These are phyloP conservation scores for Dactylellina drechsleri DNA, from an alignment of 2,329 filamentous ascomycete genomes.

Conservation along the genomic window DNA sequence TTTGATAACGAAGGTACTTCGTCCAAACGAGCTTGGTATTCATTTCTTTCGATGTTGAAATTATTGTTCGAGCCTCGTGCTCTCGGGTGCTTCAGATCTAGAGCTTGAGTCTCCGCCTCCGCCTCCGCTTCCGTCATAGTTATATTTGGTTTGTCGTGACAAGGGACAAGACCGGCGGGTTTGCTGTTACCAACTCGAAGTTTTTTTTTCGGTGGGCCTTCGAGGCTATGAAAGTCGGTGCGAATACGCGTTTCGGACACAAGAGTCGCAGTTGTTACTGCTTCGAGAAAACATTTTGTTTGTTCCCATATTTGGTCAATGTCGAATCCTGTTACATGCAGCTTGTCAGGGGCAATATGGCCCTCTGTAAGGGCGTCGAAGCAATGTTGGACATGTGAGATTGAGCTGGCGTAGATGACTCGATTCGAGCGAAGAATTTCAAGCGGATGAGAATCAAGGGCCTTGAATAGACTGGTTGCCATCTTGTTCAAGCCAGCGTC, in stretches of 20 bases:
- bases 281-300: constrained; percentile 66
- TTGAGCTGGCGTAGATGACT: constrained; percentile 11
- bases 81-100: background rate
- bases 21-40: background rate
- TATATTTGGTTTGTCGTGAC: background rate
- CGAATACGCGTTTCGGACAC: background rate
- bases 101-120: background rate
- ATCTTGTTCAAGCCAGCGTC: background rate
- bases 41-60: background rate
- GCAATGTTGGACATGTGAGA: constrained; percentile 9
- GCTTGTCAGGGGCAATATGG: constrained; percentile 64
- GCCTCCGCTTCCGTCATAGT: too few relatives aligned
- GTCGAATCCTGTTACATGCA: constrained; percentile 88
- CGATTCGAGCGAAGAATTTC: constrained; percentile 11
- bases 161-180: background rate
- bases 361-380: constrained; percentile 12
- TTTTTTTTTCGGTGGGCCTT: background rate
- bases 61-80: background rate
- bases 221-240: background rate
- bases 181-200: background rate
- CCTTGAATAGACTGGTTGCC: background rate
- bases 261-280: constrained; percentile 28
- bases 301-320: constrained; percentile 94
- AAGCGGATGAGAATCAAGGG: background rate
- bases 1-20: background rate